Base-by-base conservation (phyloP, 2,329 filamentous ascomycete species). In the Atkinsonella hypoxylon region DNA sequence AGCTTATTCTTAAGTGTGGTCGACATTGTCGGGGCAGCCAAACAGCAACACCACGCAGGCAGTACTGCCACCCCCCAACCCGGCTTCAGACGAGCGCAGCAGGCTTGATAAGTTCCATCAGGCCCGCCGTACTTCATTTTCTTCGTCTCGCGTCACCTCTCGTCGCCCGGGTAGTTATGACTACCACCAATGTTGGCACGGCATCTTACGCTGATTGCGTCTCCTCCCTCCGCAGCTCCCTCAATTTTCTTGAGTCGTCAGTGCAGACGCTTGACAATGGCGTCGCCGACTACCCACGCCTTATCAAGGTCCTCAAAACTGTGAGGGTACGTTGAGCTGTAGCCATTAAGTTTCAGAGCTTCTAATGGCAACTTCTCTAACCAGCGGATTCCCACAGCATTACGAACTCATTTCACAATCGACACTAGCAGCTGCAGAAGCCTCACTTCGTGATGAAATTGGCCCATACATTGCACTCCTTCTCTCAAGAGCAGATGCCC, bases 341-440 rank as follows among this genome's bases (percentile, higher is more conserved):
- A 18, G 13, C 30, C 32, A 41, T 44, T 13, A 31, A 47, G 10
- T 13, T 18, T 50, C 36, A 26, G 36, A 45, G 15, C 45, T 22
- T 8, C 36, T 30, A 31, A 4, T 7, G 15, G 34, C 32, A 47
- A 50, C 45, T 34, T 20, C 13, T 15, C 51, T 45, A 18, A 54
- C 41, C n/a, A n/a, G 12, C 13, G 8, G 38, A 12, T 6, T 13
- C 15, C 2, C 11, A 32, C 54, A 94, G 84, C 90, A 95, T 70
- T 96, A 95, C 69, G 90, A 96, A 66, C 82, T 95, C 41, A 87
- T 95, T 58, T 87, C 89, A 15, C 88, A 95, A 64, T 81, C 85
- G 12, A 87, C 87, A 48, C 80, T 96, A 43, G 82, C 83, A 54
- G 78, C 84, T 55, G 90, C 90, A 32, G 90, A 96, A 67, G 76